Evolutionary conservation across 2,329 filamentous ascomycete genomes (phyloP), one percentile per base, ranked within the genome.

Genomic region (Boeremia exigua): DNA sequence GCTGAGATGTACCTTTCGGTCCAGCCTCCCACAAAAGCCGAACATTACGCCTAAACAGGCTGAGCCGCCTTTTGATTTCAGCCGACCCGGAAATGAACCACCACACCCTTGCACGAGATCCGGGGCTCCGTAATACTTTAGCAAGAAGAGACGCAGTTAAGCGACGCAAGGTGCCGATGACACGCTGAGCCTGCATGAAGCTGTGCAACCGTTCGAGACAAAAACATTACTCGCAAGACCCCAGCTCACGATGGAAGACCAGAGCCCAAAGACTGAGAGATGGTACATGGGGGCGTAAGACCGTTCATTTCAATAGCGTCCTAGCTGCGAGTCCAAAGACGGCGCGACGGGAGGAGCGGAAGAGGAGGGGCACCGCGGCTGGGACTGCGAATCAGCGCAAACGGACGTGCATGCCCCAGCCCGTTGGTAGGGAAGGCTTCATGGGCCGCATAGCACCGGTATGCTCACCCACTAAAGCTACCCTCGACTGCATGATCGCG

Each of bases 271-370:
- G 1, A 14, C 28, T 2, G 23, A 30, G 12, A 28, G 33, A 43
- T 23, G 28, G 27, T n/a, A 49, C 11, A 10, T 32, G 28, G 27
- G 34, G 42, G 48, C 53, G 47, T 27, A 40, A 27, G 6, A 56
- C 32, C 32, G 19, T 12, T 40, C 17, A 14, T 48, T 52, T 48
- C 54, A 30, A 57, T 57, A 53, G 54, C 44, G 54, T 44, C 48
- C 19, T 11, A 57, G 44, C 38, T 52, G 43, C 30, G 36, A 37
- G 36, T 9, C 34, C n/a, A 28, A 52, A 48, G 33, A 44, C 48
- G 48, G 42, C 44, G 19, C 28, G 37, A 43, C 48, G 44, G 54
- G 44, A 53, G n/a, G 32, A 32, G 33, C 54, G 48, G 54, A 53
- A 45, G 19, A 48, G 54, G 43, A 47, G 37, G 38, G 32, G 30